Conservation (phyloP, 2,329 filamentous ascomycete species). For the Cladosporium cucumerinum region DNA sequence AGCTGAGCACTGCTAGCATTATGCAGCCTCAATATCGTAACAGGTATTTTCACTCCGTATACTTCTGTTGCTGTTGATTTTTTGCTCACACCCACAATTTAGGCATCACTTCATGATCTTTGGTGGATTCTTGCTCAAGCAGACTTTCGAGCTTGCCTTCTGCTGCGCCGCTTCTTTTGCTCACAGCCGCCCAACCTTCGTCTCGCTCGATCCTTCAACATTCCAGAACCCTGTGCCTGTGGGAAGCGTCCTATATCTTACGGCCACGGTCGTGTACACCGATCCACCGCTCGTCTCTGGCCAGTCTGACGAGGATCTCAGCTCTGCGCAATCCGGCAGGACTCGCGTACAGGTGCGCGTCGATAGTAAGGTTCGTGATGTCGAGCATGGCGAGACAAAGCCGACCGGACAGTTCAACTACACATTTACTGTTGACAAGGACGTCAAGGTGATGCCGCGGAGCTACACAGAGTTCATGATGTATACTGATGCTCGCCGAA, state of each 20-base stretch:
- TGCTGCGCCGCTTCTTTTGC: slow-evolving; percentile 70
- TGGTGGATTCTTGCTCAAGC: slow-evolving; percentile 69
- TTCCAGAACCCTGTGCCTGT: slow-evolving; percentile 74
- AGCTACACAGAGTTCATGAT: slow-evolving; percentile 64
- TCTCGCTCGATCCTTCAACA: slow-evolving; percentile 69
- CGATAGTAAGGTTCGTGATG: slow-evolving; percentile 67
- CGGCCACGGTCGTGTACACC: slow-evolving; percentile 68
- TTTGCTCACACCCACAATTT: background rate
- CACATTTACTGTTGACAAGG: slow-evolving; percentile 64
- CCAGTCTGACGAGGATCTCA: slow-evolving; percentile 31
- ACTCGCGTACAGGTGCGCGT: slow-evolving; percentile 68
- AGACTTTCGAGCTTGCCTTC: slow-evolving; percentile 73
- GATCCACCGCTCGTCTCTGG: slow-evolving; percentile 54
- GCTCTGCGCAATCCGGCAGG: slow-evolving; percentile 18
- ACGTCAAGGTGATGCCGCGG: slow-evolving; percentile 64
- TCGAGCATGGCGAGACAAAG: slow-evolving; percentile 65
- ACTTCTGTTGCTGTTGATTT: background rate
- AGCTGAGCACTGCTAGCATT: slow-evolving; percentile 64
- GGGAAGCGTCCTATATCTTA: slow-evolving; percentile 71
- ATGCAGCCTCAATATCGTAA: slow-evolving; percentile 74
- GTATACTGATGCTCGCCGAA: slow-evolving; percentile 59
- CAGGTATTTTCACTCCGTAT: slow-evolving; percentile 31
- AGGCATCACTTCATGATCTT: slow-evolving; percentile 74
- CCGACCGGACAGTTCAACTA: slow-evolving; percentile 75
- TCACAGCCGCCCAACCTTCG: slow-evolving; percentile 66